Percentiles rank a stretch among this genome's conserved stretches.
phyloP scores from a whole-genome alignment of 75 land plant genomes.

The Pinus taeda region DNA sequence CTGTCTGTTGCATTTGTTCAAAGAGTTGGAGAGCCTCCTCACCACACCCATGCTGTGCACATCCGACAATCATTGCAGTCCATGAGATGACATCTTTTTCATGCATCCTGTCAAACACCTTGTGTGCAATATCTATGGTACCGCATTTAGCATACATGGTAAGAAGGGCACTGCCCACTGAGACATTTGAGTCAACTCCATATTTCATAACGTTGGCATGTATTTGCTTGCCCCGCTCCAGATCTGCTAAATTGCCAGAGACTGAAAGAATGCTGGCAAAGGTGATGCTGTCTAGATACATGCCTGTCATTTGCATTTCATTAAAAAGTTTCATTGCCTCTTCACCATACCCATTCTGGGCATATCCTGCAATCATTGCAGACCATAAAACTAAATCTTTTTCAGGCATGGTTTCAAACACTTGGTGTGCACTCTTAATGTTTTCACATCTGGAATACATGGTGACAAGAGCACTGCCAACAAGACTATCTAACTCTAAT shows the following conservation, averaged over 20 bases:
- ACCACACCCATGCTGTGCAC: conserved; percentile 27
- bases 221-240: conserved; percentile 16
- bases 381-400: conserved; percentile 14
- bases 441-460: conserved; percentile 31
- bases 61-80: conserved; percentile 25
- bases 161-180: conserved; percentile 13
- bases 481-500: conserved; percentile 4
- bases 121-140: conserved; percentile 10
- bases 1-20: conserved; percentile 7
- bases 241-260: conserved; percentile 14
- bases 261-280: conserved; percentile 19
- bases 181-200: conserved; percentile 13
- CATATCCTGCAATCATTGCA: conserved; percentile 19
- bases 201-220: conserved; percentile 5
- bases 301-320: conserved; percentile 12
- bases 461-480: conserved; percentile 26
- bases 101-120: conserved; percentile 11
- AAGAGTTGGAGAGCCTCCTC: conserved; percentile 15
- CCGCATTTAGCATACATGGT: conserved; percentile 35
- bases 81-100: conserved; percentile 11
- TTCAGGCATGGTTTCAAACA: conserved; percentile 8
- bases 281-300: conserved; percentile 8
- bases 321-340: conserved; percentile 19
- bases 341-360: conserved; percentile 10
- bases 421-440: conserved; percentile 13